A percentile compares a stretch with the other conserved stretches of the same genome.
Conservation (phyloP, 2,329 filamentous ascomycete species). For the Colletotrichum sp. region DNA sequence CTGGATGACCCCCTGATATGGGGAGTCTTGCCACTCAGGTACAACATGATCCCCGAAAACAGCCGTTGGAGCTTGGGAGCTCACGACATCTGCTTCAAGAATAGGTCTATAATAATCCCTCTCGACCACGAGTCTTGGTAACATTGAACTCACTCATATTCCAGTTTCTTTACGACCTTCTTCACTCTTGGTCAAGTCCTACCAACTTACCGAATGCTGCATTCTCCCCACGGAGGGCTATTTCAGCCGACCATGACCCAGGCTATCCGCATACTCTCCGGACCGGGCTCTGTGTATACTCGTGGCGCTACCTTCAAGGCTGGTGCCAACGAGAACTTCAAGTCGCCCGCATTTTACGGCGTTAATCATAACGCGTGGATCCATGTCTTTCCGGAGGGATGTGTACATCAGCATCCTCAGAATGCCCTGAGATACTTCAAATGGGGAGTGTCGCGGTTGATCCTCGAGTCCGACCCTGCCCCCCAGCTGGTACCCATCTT, state of each 20-base stretch:
- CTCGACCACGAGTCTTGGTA: background rate
- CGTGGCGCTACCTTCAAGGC: conserved; percentile 44
- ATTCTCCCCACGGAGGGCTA: conserved; percentile 82
- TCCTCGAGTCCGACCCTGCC: conserved; percentile 86
- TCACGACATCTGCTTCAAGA: conserved; percentile 94
- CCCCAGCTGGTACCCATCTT: conserved; percentile 94
- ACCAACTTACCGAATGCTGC: conserved; percentile 80
- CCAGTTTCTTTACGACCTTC: conserved; percentile 74
- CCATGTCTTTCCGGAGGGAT: conserved; percentile 95
- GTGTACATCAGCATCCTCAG: conserved; percentile 84
- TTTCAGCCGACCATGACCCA: conserved; percentile 90
- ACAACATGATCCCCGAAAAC: conserved; percentile 74
- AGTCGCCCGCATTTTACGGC: conserved; percentile 74
- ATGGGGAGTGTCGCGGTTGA: conserved; percentile 91
- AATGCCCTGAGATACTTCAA: conserved; percentile 94
- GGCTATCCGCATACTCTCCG: conserved; percentile 83
- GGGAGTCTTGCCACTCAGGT: conserved; percentile 82
- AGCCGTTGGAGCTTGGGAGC: conserved; percentile 90
- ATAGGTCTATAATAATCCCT: conserved; percentile 58
- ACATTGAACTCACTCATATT: conserved; percentile 4
- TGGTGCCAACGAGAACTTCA: conserved; percentile 68
- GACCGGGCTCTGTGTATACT: conserved; percentile 14
- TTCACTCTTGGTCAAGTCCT: conserved; percentile 90
- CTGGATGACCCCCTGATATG: conserved; percentile 94
- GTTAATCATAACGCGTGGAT: conserved; percentile 81